These are phyloP conservation scores for Rhododendron vialii DNA, from an alignment of 148 eudicot genomes.

Conservation along the genomic window DNA sequence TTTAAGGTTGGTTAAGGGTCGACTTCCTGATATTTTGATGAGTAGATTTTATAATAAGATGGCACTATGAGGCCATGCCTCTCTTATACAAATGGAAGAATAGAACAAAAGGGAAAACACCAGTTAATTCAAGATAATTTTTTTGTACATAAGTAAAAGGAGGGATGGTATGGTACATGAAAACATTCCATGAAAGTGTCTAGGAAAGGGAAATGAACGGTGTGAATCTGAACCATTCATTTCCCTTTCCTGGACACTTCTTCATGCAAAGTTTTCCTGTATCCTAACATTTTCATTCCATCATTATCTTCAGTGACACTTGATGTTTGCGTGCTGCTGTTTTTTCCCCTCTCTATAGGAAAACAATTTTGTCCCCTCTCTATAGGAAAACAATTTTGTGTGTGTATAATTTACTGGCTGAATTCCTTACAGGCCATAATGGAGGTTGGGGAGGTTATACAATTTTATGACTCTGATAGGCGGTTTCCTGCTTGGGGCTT, in stretches of 20 bases:
- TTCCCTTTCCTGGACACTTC: too few species aligned
- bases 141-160: not conserved
- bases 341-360: not conserved
- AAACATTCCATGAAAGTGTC: too few species aligned
- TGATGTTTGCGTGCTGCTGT: not conserved
- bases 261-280: too few species aligned
- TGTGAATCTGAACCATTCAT: too few species aligned
- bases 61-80: not conserved
- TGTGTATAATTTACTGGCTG: not conserved
- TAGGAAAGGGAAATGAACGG: too few species aligned
- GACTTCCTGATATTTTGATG: not conserved
- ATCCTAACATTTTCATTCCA: not conserved
- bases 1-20: not conserved
- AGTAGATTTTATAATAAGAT: not conserved
- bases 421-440: constrained; percentile 60
- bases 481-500: constrained; percentile 94
- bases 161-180: too few species aligned
- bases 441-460: constrained; percentile 86
- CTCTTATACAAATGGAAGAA: not conserved
- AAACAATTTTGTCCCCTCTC: not conserved
- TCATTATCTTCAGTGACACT: not conserved
- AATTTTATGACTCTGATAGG: constrained; percentile 81
- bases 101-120: not conserved
- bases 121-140: not conserved
- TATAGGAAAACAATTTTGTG: not conserved